Evolutionary conservation across 495 filamentous ascomycete genomes (phyloP), one percentile per base, ranked within the genome.

Genomic region (Jackrogersella minutella): DNA sequence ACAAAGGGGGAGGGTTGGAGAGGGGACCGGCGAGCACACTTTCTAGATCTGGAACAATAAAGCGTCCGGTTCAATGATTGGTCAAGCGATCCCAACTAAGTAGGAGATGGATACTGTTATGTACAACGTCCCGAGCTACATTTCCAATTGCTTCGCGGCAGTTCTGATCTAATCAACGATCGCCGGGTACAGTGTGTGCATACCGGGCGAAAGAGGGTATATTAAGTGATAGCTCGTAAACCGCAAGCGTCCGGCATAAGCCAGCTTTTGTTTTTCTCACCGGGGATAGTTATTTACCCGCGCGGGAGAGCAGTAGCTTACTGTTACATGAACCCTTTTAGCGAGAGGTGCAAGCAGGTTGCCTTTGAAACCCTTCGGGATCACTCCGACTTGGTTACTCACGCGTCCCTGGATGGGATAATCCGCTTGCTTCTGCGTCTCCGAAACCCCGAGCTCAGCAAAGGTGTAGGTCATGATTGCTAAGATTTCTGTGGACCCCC

Each of bases 381-480:
- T 61, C 50, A 16, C 37, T 61, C 55, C 41, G 33, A 66, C 22
- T 50, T 41, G 30, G 33, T 10, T 53, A 43, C 50, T 43, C 39
- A 44, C 28, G 28, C 47, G 33, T n/a, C 28, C 36, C 26, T 55
- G 31, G 34, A 65, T 51, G 49, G 49, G 11, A 59, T 34, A 62
- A 62, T 51, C 33, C 26, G 31, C 49, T 43, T 64, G 55, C 53
- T 56, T 26, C n/a, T 24, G 31, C 41, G 49, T 62, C 62, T 53
- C 68, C 63, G 70, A 73, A 70, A 71, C 55, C 49, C 71, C 71
- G 71, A 73, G 51, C 50, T 58, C 58, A 62, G n/a, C 30, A 58
- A n/a, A n/a, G 30, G 31, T 28, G 9, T 37, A 41, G 17, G 59
- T 64, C 30, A 51, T 57, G 17, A 52, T 46, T 58, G 43, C 36